Evolutionary conservation across 106 monocot species (phyloP), one percentile per base, ranked within the genome.

Genomic region (Phalaenopsis aphrodite): DNA sequence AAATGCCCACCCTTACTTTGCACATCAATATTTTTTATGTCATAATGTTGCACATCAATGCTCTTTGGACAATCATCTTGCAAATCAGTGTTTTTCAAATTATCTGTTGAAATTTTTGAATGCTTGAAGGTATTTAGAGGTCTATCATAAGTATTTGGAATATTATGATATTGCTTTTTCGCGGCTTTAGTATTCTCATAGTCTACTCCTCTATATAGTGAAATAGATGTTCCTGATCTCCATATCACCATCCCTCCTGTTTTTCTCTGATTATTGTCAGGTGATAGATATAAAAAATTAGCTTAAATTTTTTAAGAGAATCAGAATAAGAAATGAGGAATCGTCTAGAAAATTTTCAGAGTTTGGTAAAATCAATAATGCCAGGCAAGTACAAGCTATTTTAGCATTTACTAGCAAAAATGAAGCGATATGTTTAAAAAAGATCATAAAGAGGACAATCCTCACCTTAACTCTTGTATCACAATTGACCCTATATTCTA

Each of bases 161-260:
- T 57, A 75, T 45, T 80, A 37, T 79, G 45, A 56, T 80, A 73
- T 74, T 78, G 82, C 2, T 77, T 85, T 43, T 84, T 88, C 41
- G 49, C 83, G 72, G 79, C 83, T 45, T 89, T 77, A 67, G 90
- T 75, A 52, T 83, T 75, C 55, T 94, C 90, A 85, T 94, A 94
- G 36, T 78, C 84, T 55, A 91, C 89, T 30, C 97, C 94, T 61
- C 97, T 82, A 75, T 98, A 98, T 46, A 98, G 84, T 68, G 91
- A 94, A 81, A 98, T 79, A 41, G 97, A 94, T 81, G 89, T 92
- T 9, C 97, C 97, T 41, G 97, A 98, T 75, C 97, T 87, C 97
- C 97, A 98, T 83, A 98, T 91, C 75, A 94, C 94, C 87, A 98
- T 72, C 17, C 97, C 97, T 85, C 97, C 97, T 67, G 97, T 94